Percentiles rank a stretch among this genome's conserved stretches.
phyloP scores from a whole-genome alignment of 441 rosid species.

The Erysimum cheiri region DNA sequence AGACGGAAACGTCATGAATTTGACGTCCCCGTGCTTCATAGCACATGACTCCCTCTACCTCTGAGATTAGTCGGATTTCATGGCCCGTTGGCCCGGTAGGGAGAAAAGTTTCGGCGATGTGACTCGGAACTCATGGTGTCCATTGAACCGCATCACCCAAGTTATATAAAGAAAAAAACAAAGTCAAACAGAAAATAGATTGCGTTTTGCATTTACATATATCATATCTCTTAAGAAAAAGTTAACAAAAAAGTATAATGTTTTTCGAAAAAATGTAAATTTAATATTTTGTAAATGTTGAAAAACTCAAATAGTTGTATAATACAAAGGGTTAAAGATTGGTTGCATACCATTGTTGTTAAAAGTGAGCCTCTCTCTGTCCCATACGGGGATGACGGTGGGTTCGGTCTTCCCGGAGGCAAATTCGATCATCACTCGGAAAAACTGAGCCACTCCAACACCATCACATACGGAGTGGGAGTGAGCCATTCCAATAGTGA shows the following conservation, averaged over 20 bases:
- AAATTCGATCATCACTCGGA: conserved; percentile 48
- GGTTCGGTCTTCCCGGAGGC: conserved; percentile 56
- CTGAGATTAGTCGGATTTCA: no score
- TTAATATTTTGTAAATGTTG: no score
- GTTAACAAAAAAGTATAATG: no score
- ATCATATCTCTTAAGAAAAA: neutral
- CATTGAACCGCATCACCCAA: no score
- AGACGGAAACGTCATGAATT: no score
- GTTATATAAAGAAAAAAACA: neutral
- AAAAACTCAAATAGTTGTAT: no score
- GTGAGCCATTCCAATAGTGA: conserved; percentile 54
- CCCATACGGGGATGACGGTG: conserved; percentile 55
- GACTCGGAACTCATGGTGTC: no score
- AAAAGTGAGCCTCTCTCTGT: conserved; percentile 44
- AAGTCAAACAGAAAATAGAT: neutral
- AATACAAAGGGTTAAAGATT: neutral
- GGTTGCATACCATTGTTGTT: conserved; percentile 5
- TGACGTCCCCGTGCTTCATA: no score
- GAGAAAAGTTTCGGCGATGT: no score
- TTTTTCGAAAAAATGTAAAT: no score
- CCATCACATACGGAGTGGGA: conserved; percentile 59
- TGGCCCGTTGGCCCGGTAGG: no score
- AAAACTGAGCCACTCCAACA: conserved; percentile 53
- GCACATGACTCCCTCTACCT: no score
- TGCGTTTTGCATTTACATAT: neutral